A percentile compares a stretch with the other conserved stretches of the same genome.
Evolutionary conservation across 345 rosid species (phyloP).

Genomic region (Mercurialis annua): DNA sequence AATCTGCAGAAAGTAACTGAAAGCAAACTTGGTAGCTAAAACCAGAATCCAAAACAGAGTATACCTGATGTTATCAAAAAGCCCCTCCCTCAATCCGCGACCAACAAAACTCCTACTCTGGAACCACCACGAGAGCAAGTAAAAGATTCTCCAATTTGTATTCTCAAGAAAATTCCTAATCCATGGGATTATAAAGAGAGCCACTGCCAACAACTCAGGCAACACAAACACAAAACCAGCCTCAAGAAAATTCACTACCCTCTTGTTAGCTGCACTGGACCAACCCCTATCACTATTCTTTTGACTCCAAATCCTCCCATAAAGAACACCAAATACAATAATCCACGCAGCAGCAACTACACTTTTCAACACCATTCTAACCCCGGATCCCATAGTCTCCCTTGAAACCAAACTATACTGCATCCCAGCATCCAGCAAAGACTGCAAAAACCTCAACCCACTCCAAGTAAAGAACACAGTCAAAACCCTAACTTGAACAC

Average conservation of each 20-base stretch:
- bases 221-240: slow-evolving; percentile 55
- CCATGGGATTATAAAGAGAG: slow-evolving; percentile 79
- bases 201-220: slow-evolving; percentile 82
- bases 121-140: slow-evolving; percentile 74
- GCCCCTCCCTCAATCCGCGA: slow-evolving; percentile 84
- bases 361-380: slow-evolving; percentile 76
- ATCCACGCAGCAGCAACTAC: slow-evolving; percentile 73
- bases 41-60: slow-evolving; percentile 74
- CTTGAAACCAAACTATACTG: slow-evolving; percentile 67
- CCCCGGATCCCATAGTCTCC: slow-evolving; percentile 64
- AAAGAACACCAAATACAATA: slow-evolving; percentile 55
- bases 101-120: slow-evolving; percentile 75
- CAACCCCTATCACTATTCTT: slow-evolving; percentile 48
- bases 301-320: slow-evolving; percentile 70
- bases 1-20: slow-evolving; percentile 85
- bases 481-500: slow-evolving; percentile 67
- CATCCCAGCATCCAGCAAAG: slow-evolving; percentile 65
- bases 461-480: slow-evolving; percentile 85
- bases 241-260: slow-evolving; percentile 58
- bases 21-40: slow-evolving; percentile 68
- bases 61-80: slow-evolving; percentile 73
- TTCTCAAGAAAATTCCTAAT: slow-evolving; percentile 85
- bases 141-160: slow-evolving; percentile 71
- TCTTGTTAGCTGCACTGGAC: slow-evolving; percentile 42
- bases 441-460: slow-evolving; percentile 72